Conservation (phyloP, 345 rosid genomes). For the Eucalyptus sp. region DNA sequence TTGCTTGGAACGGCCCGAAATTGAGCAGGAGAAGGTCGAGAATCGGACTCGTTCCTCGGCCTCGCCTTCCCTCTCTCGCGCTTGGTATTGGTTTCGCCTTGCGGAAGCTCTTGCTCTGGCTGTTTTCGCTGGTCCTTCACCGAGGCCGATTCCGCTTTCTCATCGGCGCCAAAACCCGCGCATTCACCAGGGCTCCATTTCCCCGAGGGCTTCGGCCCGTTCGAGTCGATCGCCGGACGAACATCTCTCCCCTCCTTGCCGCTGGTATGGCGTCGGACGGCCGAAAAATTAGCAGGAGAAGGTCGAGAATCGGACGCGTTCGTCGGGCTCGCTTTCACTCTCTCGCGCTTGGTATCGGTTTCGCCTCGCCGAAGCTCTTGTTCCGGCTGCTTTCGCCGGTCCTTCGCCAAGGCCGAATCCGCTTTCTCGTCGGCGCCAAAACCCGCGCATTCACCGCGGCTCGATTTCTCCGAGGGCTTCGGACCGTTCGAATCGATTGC, state of each 20-base stretch:
- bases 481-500: background rate
- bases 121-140: background rate
- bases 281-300: background rate
- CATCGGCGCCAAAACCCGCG: background rate
- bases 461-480: background rate
- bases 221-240: background rate
- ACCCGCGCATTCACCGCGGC: background rate
- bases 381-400: background rate
- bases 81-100: background rate
- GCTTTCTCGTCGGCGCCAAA: background rate
- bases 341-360: background rate
- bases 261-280: background rate
- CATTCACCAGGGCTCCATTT: background rate
- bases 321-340: background rate
- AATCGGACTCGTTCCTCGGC: background rate
- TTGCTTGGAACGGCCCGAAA: background rate
- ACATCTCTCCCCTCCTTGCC: background rate
- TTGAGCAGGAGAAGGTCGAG: background rate
- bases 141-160: background rate
- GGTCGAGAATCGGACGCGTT: background rate
- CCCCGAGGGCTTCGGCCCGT: background rate
- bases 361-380: background rate
- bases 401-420: background rate
- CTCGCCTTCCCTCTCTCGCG: background rate
- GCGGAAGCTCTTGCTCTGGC: background rate